Conservation (phyloP, 2,329 filamentous ascomycete species). For the Botrytis galanthina region DNA sequence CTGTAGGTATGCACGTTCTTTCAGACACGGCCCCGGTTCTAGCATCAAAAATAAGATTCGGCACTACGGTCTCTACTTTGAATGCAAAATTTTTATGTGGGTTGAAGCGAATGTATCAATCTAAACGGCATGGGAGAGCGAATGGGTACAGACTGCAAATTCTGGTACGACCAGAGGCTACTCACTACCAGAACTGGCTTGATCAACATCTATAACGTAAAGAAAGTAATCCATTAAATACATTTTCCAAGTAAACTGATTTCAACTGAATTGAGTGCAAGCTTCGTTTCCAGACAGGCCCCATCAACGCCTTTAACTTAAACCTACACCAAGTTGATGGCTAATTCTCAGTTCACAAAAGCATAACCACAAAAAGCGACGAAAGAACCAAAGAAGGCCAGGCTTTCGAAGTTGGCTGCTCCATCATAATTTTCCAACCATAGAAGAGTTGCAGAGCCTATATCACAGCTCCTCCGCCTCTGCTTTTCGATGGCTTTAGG, state of each 20-base stretch:
- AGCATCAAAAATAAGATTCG: background rate
- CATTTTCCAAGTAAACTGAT: background rate
- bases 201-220: background rate
- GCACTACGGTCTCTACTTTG: background rate
- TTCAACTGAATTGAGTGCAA: background rate
- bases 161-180: too few relatives aligned
- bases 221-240: background rate
- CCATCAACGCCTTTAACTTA: background rate
- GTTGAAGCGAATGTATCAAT: background rate
- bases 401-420: background rate
- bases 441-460: background rate
- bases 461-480: background rate
- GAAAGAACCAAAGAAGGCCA: accelerated
- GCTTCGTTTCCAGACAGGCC: background rate
- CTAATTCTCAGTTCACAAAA: background rate
- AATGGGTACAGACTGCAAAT: too few relatives aligned
- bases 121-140: background rate
- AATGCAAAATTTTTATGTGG: accelerated
- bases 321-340: background rate
- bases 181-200: too few relatives aligned
- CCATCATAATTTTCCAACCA: background rate
- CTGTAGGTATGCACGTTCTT: background rate
- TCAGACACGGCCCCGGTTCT: background rate
- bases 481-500: background rate
- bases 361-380: background rate